Percentiles rank a stretch among this genome's conserved stretches.
phyloP scores from a whole-genome alignment of 805 yeast species.

The Candida caryicola region DNA sequence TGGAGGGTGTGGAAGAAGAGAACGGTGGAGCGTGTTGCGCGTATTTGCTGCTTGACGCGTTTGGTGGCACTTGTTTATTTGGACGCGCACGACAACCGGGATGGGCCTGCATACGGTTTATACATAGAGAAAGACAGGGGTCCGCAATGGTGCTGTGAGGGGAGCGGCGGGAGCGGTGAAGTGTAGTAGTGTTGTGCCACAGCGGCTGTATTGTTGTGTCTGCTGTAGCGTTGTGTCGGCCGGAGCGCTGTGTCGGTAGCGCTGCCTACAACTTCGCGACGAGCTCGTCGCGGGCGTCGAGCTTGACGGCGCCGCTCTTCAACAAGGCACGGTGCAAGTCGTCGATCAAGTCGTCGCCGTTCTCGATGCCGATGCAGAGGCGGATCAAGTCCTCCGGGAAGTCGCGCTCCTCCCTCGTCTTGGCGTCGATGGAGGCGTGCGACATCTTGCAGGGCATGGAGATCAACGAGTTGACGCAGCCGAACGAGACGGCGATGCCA shows the following conservation, averaged over 20 bases:
- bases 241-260: too few relatives aligned
- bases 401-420: conserved; percentile 80
- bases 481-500: conserved; percentile 90
- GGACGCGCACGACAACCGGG: too few relatives aligned
- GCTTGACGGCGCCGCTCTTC: conserved; percentile 56
- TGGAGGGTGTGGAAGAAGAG: background rate
- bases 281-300: conserved; percentile 40
- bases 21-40: background rate
- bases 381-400: conserved; percentile 91
- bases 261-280: too few relatives aligned
- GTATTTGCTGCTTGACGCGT: too few relatives aligned
- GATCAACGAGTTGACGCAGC: conserved; percentile 88
- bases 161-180: too few relatives aligned
- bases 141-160: too few relatives aligned
- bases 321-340: conserved; percentile 73
- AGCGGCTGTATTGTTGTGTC: too few relatives aligned
- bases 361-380: conserved; percentile 89
- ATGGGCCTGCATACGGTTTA: too few relatives aligned
- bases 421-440: conserved; percentile 92
- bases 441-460: conserved; percentile 96
- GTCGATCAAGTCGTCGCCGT: conserved; percentile 72
- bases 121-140: too few relatives aligned
- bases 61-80: too few relatives aligned
- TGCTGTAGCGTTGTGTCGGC: too few relatives aligned
- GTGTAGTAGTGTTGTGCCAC: too few relatives aligned